Percentiles rank a stretch among this genome's conserved stretches.
Conservation (phyloP, 192 early-diverging fungal genomes). For the Rhizophagus sp. region DNA sequence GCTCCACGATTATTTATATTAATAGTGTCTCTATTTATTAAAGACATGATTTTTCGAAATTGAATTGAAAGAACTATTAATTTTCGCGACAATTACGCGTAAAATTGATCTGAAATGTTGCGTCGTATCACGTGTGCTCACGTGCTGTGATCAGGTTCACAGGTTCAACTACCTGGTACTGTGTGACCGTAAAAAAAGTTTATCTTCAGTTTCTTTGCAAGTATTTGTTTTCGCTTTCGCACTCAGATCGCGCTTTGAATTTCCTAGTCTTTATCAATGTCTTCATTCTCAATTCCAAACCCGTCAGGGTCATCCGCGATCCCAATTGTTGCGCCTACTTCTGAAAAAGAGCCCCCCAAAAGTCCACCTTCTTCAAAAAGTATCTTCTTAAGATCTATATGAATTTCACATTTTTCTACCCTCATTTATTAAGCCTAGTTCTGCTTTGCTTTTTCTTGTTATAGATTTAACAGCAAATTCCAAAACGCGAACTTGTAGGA, state of each 20-base stretch:
- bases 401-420: not conserved
- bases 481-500: conserved; percentile 65
- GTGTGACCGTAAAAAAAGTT: too few species aligned
- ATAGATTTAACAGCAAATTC: conserved; percentile 11
- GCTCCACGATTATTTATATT: conserved; percentile 58
- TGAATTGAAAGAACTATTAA: too few species aligned
- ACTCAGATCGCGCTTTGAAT: not conserved
- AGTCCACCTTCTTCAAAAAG: conserved; percentile 5
- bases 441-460: not conserved
- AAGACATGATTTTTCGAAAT: too few species aligned
- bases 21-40: too few species aligned
- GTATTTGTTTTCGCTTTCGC: not conserved
- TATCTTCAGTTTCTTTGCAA: not conserved
- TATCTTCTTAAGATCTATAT: not conserved
- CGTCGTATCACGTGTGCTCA: too few species aligned
- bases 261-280: not conserved
- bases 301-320: conserved; percentile 17
- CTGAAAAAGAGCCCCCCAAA: conserved; percentile 12
- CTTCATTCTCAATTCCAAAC: conserved; percentile 13
- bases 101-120: too few species aligned
- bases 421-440: not conserved
- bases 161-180: too few species aligned
- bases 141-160: too few species aligned
- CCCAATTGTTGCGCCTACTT: conserved; percentile 25
- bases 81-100: too few species aligned